Evolutionary conservation across 23 red algal species (phyloP).

Genomic region (Gracilaria domingensis): DNA sequence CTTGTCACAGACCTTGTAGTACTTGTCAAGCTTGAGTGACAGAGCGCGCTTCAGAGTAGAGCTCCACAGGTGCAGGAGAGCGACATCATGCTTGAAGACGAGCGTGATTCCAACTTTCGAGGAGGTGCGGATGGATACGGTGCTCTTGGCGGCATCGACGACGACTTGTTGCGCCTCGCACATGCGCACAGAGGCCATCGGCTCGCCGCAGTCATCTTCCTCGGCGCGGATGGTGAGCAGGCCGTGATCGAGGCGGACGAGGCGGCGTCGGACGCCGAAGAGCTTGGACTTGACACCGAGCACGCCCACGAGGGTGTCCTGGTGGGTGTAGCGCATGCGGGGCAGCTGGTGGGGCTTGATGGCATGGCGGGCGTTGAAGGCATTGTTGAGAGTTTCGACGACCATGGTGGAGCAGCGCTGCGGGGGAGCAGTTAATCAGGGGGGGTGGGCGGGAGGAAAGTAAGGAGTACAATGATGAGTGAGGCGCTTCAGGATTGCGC

Average conservation of each 20-base stretch:
- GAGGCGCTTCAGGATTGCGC: background rate
- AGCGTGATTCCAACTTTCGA: constrained; percentile 16
- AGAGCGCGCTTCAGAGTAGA: constrained; percentile 27
- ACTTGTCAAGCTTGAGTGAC: constrained; percentile 14
- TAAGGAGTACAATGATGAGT: background rate
- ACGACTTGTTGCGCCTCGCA: constrained; percentile 24
- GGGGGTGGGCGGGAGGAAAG: background rate
- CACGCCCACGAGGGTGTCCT: constrained; percentile 34
- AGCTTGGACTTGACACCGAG: constrained; percentile 46
- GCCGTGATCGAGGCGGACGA: constrained; percentile 57
- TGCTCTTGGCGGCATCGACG: constrained; percentile 4
- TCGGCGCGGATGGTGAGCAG: constrained; percentile 56
- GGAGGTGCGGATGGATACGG: constrained; percentile 34
- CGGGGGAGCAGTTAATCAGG: background rate
- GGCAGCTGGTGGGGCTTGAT: background rate
- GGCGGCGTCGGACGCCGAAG: constrained; percentile 49
- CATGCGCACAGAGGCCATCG: constrained; percentile 19
- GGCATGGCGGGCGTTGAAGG: background rate
- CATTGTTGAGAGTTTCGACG: background rate
- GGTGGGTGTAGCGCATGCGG: constrained; percentile 9
- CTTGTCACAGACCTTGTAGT: constrained; percentile 37
- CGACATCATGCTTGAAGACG: constrained; percentile 52
- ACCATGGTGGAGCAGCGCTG: background rate
- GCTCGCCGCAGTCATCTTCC: constrained; percentile 51
- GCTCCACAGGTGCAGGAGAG: constrained; percentile 45